Evolutionary conservation across 352 stramenopile species (phyloP).

Genomic region (Hyaloperonospora arabidopsidis): DNA sequence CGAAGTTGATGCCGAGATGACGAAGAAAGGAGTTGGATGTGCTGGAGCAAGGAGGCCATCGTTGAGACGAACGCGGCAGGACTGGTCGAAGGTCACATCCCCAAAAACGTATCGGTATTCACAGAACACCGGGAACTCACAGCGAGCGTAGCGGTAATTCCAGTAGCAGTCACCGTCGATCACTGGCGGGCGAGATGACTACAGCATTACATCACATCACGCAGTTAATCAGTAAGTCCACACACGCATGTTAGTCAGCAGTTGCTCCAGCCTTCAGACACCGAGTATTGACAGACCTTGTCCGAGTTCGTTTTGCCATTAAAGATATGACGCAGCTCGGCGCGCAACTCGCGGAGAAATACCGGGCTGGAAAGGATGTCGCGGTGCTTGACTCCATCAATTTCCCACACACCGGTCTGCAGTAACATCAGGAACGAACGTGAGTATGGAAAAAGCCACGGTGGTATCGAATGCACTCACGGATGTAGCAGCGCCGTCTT

Average conservation of each 20-base stretch:
- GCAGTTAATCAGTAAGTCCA: conserved; percentile 1
- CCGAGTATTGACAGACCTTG: conserved; percentile 32
- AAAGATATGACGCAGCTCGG: conserved; percentile 65
- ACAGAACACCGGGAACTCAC: conserved; percentile 69
- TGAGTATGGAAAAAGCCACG: neutral
- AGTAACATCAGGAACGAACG: conserved; percentile 4
- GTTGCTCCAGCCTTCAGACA: neutral
- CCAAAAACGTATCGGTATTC: conserved; percentile 80
- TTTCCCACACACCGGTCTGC: conserved; percentile 76
- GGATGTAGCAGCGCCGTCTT: conserved; percentile 22
- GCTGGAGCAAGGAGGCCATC: conserved; percentile 23
- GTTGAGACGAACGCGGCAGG: conserved; percentile 48
- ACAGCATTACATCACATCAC: conserved; percentile 1
- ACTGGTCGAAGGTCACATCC: conserved; percentile 76
- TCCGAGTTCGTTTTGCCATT: conserved; percentile 39
- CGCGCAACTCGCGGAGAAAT: conserved; percentile 68
- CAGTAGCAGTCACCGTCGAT: conserved; percentile 79
- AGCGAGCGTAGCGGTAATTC: conserved; percentile 69
- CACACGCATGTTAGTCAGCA: neutral
- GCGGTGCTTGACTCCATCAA: conserved; percentile 59
- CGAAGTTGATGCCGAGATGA: conserved; percentile 22
- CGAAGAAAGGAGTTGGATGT: conserved; percentile 17
- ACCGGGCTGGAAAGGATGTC: conserved; percentile 64
- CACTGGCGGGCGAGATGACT: conserved; percentile 54
- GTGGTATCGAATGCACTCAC: conserved; percentile 17